These are phyloP conservation scores for Neofusicoccum kwambonambiense DNA, from an alignment of 2,329 filamentous ascomycete species.

Conservation along the genomic window DNA sequence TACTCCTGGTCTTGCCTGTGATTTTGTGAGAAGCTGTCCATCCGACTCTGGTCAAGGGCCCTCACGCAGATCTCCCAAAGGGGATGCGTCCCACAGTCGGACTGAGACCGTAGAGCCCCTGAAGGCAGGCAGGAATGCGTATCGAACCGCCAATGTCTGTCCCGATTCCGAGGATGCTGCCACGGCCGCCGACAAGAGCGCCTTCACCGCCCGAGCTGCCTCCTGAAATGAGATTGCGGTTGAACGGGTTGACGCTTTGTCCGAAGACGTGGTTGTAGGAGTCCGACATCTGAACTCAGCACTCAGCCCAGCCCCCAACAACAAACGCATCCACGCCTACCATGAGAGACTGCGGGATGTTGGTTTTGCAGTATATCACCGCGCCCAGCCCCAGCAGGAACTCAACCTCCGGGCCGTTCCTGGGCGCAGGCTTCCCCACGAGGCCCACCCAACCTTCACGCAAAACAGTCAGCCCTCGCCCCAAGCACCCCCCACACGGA, in stretches of 20 bases:
- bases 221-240: slow-evolving; percentile 50
- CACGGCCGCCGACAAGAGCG: slow-evolving; percentile 53
- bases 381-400: slow-evolving; percentile 45
- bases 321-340: slow-evolving; percentile 46
- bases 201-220: slow-evolving; percentile 59
- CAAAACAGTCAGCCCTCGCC: slow-evolving; percentile 46
- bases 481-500: background rate
- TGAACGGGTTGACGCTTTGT: slow-evolving; percentile 54
- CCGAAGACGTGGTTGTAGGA: slow-evolving; percentile 52
- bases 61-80: slow-evolving; percentile 37
- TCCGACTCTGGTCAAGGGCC: slow-evolving; percentile 20
- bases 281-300: slow-evolving; percentile 38
- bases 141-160: slow-evolving; percentile 22
- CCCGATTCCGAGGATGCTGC: slow-evolving; percentile 52
- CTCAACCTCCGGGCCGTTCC: slow-evolving; percentile 27
- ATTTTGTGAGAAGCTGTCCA: no score
- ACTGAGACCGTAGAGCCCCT: slow-evolving; percentile 18
- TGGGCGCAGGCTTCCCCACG: slow-evolving; percentile 24
- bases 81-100: slow-evolving; percentile 44
- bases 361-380: slow-evolving; percentile 54
- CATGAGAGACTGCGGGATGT: slow-evolving; percentile 55
- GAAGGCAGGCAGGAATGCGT: slow-evolving; percentile 12
- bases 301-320: slow-evolving; percentile 25
- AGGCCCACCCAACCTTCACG: slow-evolving; percentile 55
- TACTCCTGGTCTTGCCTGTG: slow-evolving; percentile 57